Percentiles rank a stretch among this genome's conserved stretches.
phyloP scores from a whole-genome alignment of 352 stramenopile genomes.

The Phytophthora boehmeriae region DNA sequence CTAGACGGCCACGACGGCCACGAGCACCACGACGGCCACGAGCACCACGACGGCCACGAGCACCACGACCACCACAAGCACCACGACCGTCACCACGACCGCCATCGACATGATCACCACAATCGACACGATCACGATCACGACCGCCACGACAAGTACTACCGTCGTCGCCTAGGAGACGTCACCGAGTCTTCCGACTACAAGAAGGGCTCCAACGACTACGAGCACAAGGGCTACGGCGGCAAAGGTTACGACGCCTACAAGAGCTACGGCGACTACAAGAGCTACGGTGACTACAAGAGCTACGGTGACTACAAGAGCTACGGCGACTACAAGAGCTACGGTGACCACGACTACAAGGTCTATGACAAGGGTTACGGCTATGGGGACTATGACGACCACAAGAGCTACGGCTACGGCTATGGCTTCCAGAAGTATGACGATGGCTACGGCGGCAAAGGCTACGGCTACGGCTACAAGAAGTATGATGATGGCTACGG shows the following conservation, averaged over 20 bases:
- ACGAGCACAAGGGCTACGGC: slow-evolving; percentile 5
- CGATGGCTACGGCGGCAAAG: background rate
- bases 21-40: background rate
- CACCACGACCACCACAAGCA: slow-evolving; percentile 5
- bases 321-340: slow-evolving; percentile 5
- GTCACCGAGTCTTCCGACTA: slow-evolving; percentile 23
- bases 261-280: background rate
- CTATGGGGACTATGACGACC: slow-evolving; percentile 1
- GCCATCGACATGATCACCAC: background rate
- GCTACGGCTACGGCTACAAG: slow-evolving; percentile 1
- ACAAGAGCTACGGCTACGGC: slow-evolving; percentile 2
- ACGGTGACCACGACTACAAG: background rate
- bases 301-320: background rate
- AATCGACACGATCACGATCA: background rate
- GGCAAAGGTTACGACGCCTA: slow-evolving; percentile 3
- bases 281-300: no score
- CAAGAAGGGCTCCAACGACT: slow-evolving; percentile 6
- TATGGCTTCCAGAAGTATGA: background rate
- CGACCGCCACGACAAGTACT: slow-evolving; percentile 13
- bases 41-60: no score
- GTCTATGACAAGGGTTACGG: slow-evolving; percentile 10
- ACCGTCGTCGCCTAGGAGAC: slow-evolving; percentile 27
- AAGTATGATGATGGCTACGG: no score
- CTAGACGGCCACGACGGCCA: slow-evolving; percentile 27
- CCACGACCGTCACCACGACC: background rate